Conservation (phyloP, 331 rosid genomes). For the Pyracantha coccinea region DNA sequence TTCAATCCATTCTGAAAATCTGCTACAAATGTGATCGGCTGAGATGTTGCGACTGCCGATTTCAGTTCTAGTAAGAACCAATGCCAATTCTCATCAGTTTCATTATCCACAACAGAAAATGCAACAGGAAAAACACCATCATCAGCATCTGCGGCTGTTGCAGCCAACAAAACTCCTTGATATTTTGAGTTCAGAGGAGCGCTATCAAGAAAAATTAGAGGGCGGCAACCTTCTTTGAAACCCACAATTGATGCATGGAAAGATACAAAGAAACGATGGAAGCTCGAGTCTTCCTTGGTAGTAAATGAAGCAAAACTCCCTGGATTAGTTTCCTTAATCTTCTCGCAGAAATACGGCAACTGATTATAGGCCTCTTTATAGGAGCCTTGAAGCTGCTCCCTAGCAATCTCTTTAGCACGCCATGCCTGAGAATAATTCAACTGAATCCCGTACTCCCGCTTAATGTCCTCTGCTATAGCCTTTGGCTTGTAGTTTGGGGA, state of each 20-base stretch:
- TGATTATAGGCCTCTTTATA: slow-evolving; percentile 88
- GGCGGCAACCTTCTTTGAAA: slow-evolving; percentile 83
- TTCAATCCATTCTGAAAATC: slow-evolving; percentile 74
- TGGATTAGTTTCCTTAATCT: slow-evolving; percentile 85
- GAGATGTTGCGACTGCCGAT: slow-evolving; percentile 45
- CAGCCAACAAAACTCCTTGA: slow-evolving; percentile 75
- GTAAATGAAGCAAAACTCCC: slow-evolving; percentile 84
- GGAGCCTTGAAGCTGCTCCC: slow-evolving; percentile 97
- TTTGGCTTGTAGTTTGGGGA: slow-evolving; percentile 94
- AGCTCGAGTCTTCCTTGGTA: slow-evolving; percentile 91
- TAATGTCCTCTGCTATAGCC: slow-evolving; percentile 90
- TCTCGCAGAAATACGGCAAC: slow-evolving; percentile 81
- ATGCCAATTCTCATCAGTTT: slow-evolving; percentile 82
- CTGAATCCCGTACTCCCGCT: slow-evolving; percentile 91
- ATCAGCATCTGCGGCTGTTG: slow-evolving; percentile 80
- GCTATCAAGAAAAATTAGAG: slow-evolving; percentile 83
- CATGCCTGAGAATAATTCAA: slow-evolving; percentile 97
- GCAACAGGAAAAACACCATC: slow-evolving; percentile 87
- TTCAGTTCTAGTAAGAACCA: slow-evolving; percentile 87
- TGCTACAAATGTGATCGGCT: slow-evolving; percentile 73
- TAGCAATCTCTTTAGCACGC: slow-evolving; percentile 97
- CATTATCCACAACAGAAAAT: slow-evolving; percentile 84
- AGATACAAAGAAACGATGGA: slow-evolving; percentile 83
- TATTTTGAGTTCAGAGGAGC: slow-evolving; percentile 82
- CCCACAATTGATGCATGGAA: slow-evolving; percentile 79